Percentiles rank a stretch among this genome's conserved stretches.
Evolutionary conservation across 257 asterid species (phyloP).

Genomic region (Parsonsia alboflavescens): DNA sequence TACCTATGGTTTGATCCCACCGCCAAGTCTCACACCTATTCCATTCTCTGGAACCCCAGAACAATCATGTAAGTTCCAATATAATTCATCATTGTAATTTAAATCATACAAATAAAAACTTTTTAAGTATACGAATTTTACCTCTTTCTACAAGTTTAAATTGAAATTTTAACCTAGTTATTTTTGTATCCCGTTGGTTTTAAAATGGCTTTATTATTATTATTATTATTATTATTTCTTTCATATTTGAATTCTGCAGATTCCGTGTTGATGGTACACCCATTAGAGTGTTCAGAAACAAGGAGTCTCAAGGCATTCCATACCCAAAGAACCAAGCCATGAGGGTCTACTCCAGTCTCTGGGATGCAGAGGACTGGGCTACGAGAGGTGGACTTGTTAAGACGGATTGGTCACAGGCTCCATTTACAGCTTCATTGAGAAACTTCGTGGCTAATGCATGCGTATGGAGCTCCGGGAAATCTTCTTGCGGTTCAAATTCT

Average conservation of each 20-base stretch:
- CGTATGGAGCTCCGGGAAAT: conserved; percentile 25
- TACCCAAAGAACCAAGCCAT: conserved; percentile 31
- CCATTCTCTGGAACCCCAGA: conserved; percentile 43
- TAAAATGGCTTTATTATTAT: background rate
- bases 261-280: conserved; percentile 35
- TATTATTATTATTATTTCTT: too few species aligned
- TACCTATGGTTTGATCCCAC: conserved; percentile 53
- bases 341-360: conserved; percentile 24
- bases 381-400: conserved; percentile 42
- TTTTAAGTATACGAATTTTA: background rate
- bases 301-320: conserved; percentile 19
- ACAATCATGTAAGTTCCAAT: conserved; percentile 28
- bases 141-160: too few species aligned
- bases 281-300: conserved; percentile 33
- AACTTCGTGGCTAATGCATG: conserved; percentile 30
- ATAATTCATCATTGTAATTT: background rate
- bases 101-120: too few species aligned
- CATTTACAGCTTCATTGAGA: conserved; percentile 27
- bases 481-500: conserved; percentile 18
- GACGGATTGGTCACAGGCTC: conserved; percentile 41
- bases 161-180: too few species aligned
- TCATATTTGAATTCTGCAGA: conserved; percentile 18
- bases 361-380: conserved; percentile 44
- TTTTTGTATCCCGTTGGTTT: too few species aligned
- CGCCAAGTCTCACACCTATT: conserved; percentile 34